Percentiles rank a stretch among this genome's conserved stretches.
Evolutionary conservation across 2,329 filamentous ascomycete species (phyloP).

Genomic region (Hymenoscyphus albidus): DNA sequence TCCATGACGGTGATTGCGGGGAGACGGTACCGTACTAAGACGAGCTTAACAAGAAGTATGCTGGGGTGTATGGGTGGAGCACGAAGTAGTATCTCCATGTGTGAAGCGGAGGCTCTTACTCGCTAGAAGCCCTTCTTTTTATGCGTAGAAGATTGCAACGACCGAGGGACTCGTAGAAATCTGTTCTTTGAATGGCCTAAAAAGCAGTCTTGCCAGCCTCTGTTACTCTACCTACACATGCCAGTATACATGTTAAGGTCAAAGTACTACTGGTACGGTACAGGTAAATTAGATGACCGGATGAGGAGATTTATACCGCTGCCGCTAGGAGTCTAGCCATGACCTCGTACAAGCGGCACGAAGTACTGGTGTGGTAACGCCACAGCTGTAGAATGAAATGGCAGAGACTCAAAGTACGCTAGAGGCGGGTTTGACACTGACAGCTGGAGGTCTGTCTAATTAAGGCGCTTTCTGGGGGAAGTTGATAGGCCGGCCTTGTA

Average conservation of each 20-base stretch:
- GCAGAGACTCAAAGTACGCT: background rate
- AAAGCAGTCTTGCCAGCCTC: too few relatives aligned
- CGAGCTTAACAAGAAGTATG: too few relatives aligned
- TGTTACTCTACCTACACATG: too few relatives aligned
- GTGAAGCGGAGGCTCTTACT: too few relatives aligned
- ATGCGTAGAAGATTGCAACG: background rate
- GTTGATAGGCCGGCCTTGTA: background rate
- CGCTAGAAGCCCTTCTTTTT: too few relatives aligned
- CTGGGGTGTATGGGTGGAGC: too few relatives aligned
- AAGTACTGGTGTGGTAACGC: background rate
- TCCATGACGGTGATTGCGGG: background rate
- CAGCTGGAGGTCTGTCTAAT: background rate
- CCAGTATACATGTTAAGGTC: too few relatives aligned
- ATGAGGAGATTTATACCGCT: background rate
- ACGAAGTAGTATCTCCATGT: too few relatives aligned
- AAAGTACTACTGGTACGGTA: background rate
- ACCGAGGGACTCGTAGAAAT: too few relatives aligned
- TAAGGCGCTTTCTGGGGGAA: background rate
- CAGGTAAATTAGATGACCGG: conserved; percentile 3
- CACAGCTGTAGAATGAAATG: background rate
- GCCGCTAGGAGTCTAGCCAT: background rate
- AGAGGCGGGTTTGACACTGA: background rate
- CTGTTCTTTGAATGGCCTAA: too few relatives aligned
- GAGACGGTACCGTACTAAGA: too few relatives aligned
- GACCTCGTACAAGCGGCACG: background rate